Evolutionary conservation across 306 rosid genomes (phyloP).

Genomic region (Malus domestica): ASM211411v1 NC_041804.1:5229001-5229500

Average conservation of each 20-base stretch:
- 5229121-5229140: slow-evolving; percentile 26
- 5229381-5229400: slow-evolving; percentile 37
- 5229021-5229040: slow-evolving; percentile 30
- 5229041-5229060: slow-evolving; percentile 51
- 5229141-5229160: slow-evolving; percentile 42
- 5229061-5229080: slow-evolving; percentile 46
- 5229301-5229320: slow-evolving; percentile 51
- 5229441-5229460: slow-evolving; percentile 37
- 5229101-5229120: slow-evolving; percentile 50
- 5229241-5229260: slow-evolving; percentile 42
- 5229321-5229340: slow-evolving; percentile 45
- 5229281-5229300: slow-evolving; percentile 49
- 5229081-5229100: slow-evolving; percentile 30
- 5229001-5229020: slow-evolving; percentile 31
- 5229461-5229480: slow-evolving; percentile 40
- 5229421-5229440: slow-evolving; percentile 52
- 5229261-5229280: slow-evolving; percentile 65
- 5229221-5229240: slow-evolving; percentile 35
- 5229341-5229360: slow-evolving; percentile 39
- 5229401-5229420: slow-evolving; percentile 49
- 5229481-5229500: slow-evolving; percentile 51
- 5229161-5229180: slow-evolving; percentile 40
- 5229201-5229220: slow-evolving; percentile 30
- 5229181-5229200: slow-evolving; percentile 38
- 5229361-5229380: slow-evolving; percentile 51